Conservation (phyloP, 805 yeast species). For the Saccharomycopsis sp. region DNA sequence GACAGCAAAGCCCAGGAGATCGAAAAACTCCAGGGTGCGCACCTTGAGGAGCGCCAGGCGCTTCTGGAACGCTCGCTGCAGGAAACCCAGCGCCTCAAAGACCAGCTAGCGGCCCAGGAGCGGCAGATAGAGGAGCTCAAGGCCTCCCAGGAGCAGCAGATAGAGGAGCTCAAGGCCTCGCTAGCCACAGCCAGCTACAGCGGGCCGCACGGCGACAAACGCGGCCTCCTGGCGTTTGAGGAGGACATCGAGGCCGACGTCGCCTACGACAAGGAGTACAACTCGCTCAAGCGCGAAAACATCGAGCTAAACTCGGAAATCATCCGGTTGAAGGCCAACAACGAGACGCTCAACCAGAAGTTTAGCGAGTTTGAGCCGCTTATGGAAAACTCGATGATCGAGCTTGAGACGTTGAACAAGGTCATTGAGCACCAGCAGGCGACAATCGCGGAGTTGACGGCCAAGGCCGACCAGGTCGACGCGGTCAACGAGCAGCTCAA, state of each 20-base stretch:
- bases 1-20: neutral
- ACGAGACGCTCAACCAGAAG: constrained; percentile 35
- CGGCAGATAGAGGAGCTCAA: neutral
- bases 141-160: constrained; percentile 1
- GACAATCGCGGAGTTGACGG: constrained; percentile 35
- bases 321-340: constrained; percentile 41
- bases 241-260: neutral
- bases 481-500: constrained; percentile 38
- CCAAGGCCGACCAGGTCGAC: constrained; percentile 39
- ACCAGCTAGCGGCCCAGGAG: constrained; percentile 8
- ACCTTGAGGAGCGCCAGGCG: neutral
- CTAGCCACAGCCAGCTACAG: neutral
- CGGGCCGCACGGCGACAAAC: neutral
- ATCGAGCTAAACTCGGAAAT: constrained; percentile 39
- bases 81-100: constrained; percentile 27
- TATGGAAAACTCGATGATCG: constrained; percentile 45
- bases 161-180: neutral
- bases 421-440: constrained; percentile 48
- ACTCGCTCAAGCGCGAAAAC: constrained; percentile 37
- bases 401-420: constrained; percentile 45
- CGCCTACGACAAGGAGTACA: constrained; percentile 26
- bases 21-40: neutral
- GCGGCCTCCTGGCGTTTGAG: neutral
- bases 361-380: constrained; percentile 43
- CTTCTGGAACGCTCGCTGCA: neutral